A percentile compares a stretch with the other conserved stretches of the same genome.
phyloP scores from a whole-genome alignment of 495 filamentous ascomycete species.

The Aspergillus kassunensis region DNA sequence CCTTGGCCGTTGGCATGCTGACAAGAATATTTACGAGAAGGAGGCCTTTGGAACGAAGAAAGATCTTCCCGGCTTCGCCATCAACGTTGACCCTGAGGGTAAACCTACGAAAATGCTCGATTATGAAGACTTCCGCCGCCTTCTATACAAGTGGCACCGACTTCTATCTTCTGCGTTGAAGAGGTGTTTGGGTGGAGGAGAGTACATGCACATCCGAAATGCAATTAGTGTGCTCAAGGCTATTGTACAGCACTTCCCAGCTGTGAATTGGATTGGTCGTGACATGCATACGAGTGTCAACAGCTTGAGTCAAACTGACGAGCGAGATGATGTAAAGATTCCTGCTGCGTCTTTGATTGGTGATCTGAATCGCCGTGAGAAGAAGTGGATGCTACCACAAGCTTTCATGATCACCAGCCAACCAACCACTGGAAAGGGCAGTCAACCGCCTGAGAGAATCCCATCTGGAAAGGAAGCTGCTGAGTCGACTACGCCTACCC shows the following conservation, averaged over 20 bases:
- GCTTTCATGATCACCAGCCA: constrained; percentile 53
- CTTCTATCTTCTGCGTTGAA: constrained; percentile 70
- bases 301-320: constrained; percentile 60
- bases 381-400: constrained; percentile 81
- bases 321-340: constrained; percentile 83
- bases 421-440: constrained; percentile 12
- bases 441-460: constrained; percentile 10
- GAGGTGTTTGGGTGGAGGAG: constrained; percentile 68
- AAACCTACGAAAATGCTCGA: constrained; percentile 65
- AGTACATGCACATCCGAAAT: constrained; percentile 98
- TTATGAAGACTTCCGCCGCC: constrained; percentile 78
- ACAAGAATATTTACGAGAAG: constrained; percentile 71
- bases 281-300: constrained; percentile 66
- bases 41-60: constrained; percentile 64
- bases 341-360: constrained; percentile 80
- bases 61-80: constrained; percentile 66
- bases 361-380: constrained; percentile 72
- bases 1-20: constrained; percentile 77
- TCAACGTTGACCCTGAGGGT: constrained; percentile 56
- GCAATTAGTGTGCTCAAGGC: constrained; percentile 87
- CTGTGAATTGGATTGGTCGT: constrained; percentile 80
- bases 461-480: constrained; percentile 34
- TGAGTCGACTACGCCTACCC: constrained; percentile 30
- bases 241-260: constrained; percentile 74
- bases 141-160: constrained; percentile 88